Evolutionary conservation across 1,284 basidiomycete genomes (phyloP), one percentile per base, ranked within the genome.

Genomic region (Flammula alnicola): DNA sequence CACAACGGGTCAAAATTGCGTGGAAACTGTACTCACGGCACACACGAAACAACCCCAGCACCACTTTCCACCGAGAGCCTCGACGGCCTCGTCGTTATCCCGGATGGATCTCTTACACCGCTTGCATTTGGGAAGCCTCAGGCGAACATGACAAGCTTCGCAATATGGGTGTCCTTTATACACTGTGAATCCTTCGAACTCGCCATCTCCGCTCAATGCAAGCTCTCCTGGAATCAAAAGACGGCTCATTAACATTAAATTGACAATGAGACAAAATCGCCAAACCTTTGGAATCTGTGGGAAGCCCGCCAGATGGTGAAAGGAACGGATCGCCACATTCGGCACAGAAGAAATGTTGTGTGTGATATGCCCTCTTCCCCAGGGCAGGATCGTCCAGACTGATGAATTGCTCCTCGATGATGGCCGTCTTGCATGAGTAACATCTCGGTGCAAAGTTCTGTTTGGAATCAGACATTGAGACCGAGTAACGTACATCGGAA

Each of bases 241-340:
- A 30, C 12, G 6, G 10, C 42, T 32, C 9, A 10, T 14, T 20
- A 44, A 14, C 41, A 50, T 35, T 5, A 17, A 19, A 29, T 27
- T 11, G 8, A 33, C 9, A 41, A 23, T 27, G 29, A 45, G 36
- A 17, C 23, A 35, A 3, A 27, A 48, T 22, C 42, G n/a, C n/a
- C n/a, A 39, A 60, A 67, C 67, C 68, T 43, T 63, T 66, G 32
- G 65, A 61, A 42, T 61, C 51, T 7, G 57, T 52, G 47, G 69
- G 60, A 7, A 71, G 63, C 4, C 69, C 67, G 12, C 66, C 60
- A 4, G 74, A 72, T 4, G 87, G 85, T 0, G 83, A 81, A 17
- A 99, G 77, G 76, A 99, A 99, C 0, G 96, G 96, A 67, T 98
- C 95, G 5, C 96, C 96, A 64, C 96, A 99, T 67, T 98, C 94